Conservation (phyloP, 192 early-diverging fungal species). For the Dispira parvispora region DNA sequence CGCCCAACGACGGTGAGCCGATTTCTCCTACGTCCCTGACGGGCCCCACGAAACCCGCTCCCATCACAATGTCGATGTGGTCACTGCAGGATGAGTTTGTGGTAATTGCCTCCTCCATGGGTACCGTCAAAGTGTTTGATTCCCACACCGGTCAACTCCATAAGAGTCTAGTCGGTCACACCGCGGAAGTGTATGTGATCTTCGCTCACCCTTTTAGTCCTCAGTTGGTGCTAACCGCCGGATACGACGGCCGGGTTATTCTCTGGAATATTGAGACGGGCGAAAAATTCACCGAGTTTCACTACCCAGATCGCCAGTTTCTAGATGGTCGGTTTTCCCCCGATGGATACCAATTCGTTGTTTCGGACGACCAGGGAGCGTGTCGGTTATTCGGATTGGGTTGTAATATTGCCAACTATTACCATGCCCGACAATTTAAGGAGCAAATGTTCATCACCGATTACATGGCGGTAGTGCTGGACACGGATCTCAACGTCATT, state of each 20-base stretch:
- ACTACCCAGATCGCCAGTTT: conserved; percentile 32
- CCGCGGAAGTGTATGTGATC: conserved; percentile 49
- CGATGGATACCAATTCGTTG: conserved; percentile 57
- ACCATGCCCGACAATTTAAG: conserved; percentile 27
- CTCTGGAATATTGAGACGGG: conserved; percentile 62
- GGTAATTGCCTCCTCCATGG: conserved; percentile 48
- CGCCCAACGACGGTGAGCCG: background rate
- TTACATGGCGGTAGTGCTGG: conserved; percentile 47
- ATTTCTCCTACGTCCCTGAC: background rate
- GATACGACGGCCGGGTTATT: conserved; percentile 66
- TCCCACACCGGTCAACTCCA: conserved; percentile 38
- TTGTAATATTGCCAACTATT: conserved; percentile 26
- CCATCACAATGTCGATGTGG: conserved; percentile 56
- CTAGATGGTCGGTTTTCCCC: conserved; percentile 58
- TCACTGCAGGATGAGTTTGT: conserved; percentile 44
- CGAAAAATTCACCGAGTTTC: conserved; percentile 29
- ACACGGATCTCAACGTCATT: conserved; percentile 44
- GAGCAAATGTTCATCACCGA: conserved; percentile 71
- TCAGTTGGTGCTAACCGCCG: conserved; percentile 55
- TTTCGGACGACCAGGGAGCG: conserved; percentile 51
- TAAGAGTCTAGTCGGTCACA: conserved; percentile 36
- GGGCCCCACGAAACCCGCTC: conserved; percentile 12
- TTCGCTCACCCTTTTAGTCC: conserved; percentile 57
- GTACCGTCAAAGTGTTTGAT: conserved; percentile 46
- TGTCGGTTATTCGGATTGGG: conserved; percentile 54